A percentile compares a stretch with the other conserved stretches of the same genome.
Conservation (phyloP, 202 grass and related monocot species). For the Zoysia matrella region DNA sequence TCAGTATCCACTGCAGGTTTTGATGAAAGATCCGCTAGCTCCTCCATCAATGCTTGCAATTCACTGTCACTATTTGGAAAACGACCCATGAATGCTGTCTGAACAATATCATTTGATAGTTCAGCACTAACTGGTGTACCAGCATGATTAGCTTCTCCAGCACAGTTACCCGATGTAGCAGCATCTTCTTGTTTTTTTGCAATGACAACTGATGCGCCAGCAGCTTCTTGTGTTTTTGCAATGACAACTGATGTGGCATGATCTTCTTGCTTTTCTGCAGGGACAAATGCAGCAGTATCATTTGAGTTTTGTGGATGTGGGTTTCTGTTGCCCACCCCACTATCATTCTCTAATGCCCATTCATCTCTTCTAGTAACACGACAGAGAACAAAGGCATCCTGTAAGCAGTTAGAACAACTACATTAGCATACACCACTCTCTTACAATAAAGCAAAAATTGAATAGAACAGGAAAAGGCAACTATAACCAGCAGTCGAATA, state of each 20-base stretch:
- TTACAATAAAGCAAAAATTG: neutral
- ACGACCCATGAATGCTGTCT: conserved; percentile 19
- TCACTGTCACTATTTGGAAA: conserved; percentile 29
- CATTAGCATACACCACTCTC: conserved; percentile 25
- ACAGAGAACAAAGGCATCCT: conserved; percentile 94
- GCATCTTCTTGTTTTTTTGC: conserved; percentile 40
- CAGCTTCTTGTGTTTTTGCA: too few relatives aligned
- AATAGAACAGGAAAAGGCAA: neutral
- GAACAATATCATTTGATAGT: conserved; percentile 37
- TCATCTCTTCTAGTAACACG: conserved; percentile 83
- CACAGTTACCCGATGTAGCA: neutral
- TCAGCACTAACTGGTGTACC: conserved; percentile 40
- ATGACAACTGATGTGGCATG: too few relatives aligned
- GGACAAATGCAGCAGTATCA: neutral
- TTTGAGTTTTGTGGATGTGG: conserved; percentile 42
- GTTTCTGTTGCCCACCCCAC: conserved; percentile 29
- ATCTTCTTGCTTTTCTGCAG: too few relatives aligned
- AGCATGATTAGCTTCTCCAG: conserved; percentile 25
- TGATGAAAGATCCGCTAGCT: conserved; percentile 55
- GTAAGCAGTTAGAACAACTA: conserved; percentile 37
- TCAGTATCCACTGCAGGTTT: conserved; percentile 16
- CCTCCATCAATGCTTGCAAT: conserved; percentile 45
- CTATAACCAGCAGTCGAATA: conserved; percentile 28
- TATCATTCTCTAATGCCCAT: conserved; percentile 53
- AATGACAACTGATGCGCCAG: conserved; percentile 28